These are phyloP conservation scores for Aspergillus carbonarius DNA, from an alignment of 2,329 filamentous ascomycete genomes.

Conservation along the genomic window DNA sequence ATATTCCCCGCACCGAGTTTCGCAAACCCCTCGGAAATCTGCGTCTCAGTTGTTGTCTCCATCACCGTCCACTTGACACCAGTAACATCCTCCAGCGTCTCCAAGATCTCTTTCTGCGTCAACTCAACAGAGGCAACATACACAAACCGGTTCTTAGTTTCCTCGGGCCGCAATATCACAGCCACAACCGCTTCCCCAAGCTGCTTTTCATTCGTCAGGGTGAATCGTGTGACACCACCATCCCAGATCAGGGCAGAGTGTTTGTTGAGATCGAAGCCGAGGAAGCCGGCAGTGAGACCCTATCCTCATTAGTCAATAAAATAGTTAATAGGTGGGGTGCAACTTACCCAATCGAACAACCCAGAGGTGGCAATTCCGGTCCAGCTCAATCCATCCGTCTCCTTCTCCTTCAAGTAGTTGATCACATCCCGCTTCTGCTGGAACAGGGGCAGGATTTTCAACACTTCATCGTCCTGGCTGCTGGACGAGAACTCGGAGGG, in stretches of 20 bases:
- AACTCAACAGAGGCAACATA: constrained; percentile 58
- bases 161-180: constrained; percentile 49
- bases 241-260: constrained; percentile 58
- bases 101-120: constrained; percentile 59
- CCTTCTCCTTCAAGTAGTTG: constrained; percentile 54
- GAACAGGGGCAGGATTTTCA: constrained; percentile 27
- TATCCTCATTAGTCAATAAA: constrained; percentile 15
- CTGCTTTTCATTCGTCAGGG: constrained; percentile 51
- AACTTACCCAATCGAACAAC: constrained; percentile 60
- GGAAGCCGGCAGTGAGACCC: constrained; percentile 50
- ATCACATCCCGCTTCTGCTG: constrained; percentile 33
- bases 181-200: constrained; percentile 55
- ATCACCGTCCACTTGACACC: constrained; percentile 53
- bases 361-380: constrained; percentile 58
- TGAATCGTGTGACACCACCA: constrained; percentile 54
- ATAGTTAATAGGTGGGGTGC: no score
- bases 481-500: constrained; percentile 35
- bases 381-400: constrained; percentile 55
- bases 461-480: constrained; percentile 24
- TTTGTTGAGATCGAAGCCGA: constrained; percentile 52
- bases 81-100: constrained; percentile 53
- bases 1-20: constrained; percentile 26
- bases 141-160: constrained; percentile 60
- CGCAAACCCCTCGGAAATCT: constrained; percentile 16
- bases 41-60: constrained; percentile 30